Evolutionary conservation across 345 rosid genomes (phyloP), one percentile per base, ranked within the genome.

Genomic region (Stellera chamaejasme): DNA sequence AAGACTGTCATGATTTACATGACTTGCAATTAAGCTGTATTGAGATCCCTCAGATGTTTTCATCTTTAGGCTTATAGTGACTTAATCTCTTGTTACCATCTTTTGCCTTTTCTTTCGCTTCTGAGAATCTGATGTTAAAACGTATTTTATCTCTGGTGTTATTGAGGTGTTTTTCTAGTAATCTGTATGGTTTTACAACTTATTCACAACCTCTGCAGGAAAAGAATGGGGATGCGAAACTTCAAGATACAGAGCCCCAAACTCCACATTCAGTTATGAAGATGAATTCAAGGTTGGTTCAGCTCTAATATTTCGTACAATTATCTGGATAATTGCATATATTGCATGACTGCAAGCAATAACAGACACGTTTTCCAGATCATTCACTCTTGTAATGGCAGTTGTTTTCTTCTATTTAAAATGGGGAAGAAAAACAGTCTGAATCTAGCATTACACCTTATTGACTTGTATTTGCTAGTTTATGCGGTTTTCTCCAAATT

Each of bases 191-290:
- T 19, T 50, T 58, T 56, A 27, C 53, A 55, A 66, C 57, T 56
- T 10, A 55, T n/a, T 50, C 32, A 55, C 68, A 48, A 44, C 61
- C 49, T 52, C 61, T 75, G 55, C 88, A 93, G 99, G 99, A 89
- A 55, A 83, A 81, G 75, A 83, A 83, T 73, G 95, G 83, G 52
- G 96, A 89, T 66, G 64, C 65, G 52, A 93, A 82, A 75, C 67
- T 76, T 72, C 96, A 81, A 68, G 97, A 89, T 66, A 84, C 96
- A 6, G 99, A 89, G 88, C 99, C 99, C 65, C 87, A 82, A 62
- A 93, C 97, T 67, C 97, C 99, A 56, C 83, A 70, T 73, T 85
- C 99, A 54, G 85, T 74, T 64, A 66, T 83, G 67, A 93, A 83
- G 76, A 83, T 87, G 85, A 71, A 83, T 67, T 59, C 75, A 67